Base-by-base conservation (phyloP, 768 basidiomycete species). In the Chalciporus pseudorubinellus region DNA sequence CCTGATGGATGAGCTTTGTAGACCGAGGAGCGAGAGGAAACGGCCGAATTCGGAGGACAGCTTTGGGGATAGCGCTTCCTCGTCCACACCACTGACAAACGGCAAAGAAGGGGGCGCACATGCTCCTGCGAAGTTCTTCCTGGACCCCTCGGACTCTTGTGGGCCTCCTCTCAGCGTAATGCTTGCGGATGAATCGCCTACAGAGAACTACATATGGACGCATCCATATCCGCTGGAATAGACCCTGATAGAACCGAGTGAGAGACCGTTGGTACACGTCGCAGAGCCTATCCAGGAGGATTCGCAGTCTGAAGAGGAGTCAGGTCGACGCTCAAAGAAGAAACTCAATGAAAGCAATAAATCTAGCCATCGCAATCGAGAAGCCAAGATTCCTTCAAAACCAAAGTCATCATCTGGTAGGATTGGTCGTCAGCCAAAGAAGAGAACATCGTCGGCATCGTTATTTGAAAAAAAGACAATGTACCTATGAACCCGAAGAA, bases 1-100 rank as follows among this genome's bases (percentile, higher is more conserved):
- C n/a, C n/a, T n/a, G n/a, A n/a, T n/a, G 69, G 76, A 76, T 21
- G 92, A 94, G 68, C 79, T 98, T 4, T 80, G 82, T 44, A 78
- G 89, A 38, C 86, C 89, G 0, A 70, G 72, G 24, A 79, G 77
- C 26, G 89, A 97, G 74, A 86, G 84, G 72, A 82, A 83, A 57
- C 72, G 79, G 18, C 63, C 92, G 19, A 72, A 79, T n/a, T 69
- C 68, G 2, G 81, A 81, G 6, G 67, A 74, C 48, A 63, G 74
- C 55, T 61, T 68, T 28, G 45, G 57, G 55, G 76, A 78, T 54
- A 72, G 74, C 53, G 83, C 81, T 51, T 71, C 76, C 4, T 78
- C 77, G 20, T 76, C 76, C 5, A 84, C 84, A 12, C 84, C 85
- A 0, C 70, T 79, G 13, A 56, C 74, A 43, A 65, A 70, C 20